These are phyloP conservation scores for Byssoonygena ceratinophila DNA, from an alignment of 2,329 filamentous ascomycete genomes.

Conservation along the genomic window DNA sequence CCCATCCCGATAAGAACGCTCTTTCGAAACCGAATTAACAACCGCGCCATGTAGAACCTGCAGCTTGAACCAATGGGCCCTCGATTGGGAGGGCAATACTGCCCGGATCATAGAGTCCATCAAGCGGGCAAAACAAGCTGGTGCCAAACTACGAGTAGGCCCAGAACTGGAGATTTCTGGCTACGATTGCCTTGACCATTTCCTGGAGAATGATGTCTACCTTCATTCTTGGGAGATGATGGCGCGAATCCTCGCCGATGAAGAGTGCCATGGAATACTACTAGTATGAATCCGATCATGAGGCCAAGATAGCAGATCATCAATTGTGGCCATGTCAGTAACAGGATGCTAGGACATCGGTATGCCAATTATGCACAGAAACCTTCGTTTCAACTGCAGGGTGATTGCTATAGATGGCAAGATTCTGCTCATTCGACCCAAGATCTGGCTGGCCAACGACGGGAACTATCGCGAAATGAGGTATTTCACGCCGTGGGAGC, in stretches of 20 bases:
- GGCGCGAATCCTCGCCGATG: slow-evolving; percentile 47
- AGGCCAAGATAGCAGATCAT: neutral
- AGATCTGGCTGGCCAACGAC: slow-evolving; percentile 58
- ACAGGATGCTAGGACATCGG: slow-evolving; percentile 12
- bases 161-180: slow-evolving; percentile 31
- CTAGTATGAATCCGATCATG: slow-evolving; percentile 1
- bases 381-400: slow-evolving; percentile 53
- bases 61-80: slow-evolving; percentile 24
- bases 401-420: slow-evolving; percentile 54
- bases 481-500: slow-evolving; percentile 53
- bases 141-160: slow-evolving; percentile 49
- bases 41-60: slow-evolving; percentile 2
- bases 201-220: slow-evolving; percentile 37
- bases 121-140: slow-evolving; percentile 45
- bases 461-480: slow-evolving; percentile 44
- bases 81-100: slow-evolving; percentile 53
- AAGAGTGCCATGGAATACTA: slow-evolving; percentile 52
- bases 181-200: slow-evolving; percentile 17
- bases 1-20: neutral
- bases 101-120: slow-evolving; percentile 55
- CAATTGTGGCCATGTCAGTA: no score
- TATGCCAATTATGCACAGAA: slow-evolving; percentile 47
- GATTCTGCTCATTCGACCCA: slow-evolving; percentile 57
- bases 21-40: neutral
- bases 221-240: slow-evolving; percentile 52